Evolutionary conservation across 2,329 filamentous ascomycete genomes (phyloP), one percentile per base, ranked within the genome.

Genomic region (Penicillium sp.): DNA sequence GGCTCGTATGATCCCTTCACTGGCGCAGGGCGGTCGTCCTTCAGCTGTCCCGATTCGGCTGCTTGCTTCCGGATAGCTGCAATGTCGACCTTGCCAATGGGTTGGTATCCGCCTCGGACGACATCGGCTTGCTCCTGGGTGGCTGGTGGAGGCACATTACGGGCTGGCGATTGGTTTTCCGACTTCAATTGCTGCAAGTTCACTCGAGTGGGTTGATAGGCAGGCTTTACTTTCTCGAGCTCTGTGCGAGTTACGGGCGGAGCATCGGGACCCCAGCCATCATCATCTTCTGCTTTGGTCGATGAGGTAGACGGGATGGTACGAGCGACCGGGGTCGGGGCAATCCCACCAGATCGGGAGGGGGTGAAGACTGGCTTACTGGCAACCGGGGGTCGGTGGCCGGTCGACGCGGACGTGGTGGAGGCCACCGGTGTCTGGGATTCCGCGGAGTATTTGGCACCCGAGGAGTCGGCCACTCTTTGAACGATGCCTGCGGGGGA

Each of bases 31-130:
- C 93, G 85, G 68, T 97, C 90, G 71, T 97, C 92, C 49, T 84
- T 74, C 11, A 73, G 11, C 28, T 73, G 65, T 8, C 84, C 77
- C 75, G 82, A 70, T 82, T 88, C 81, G 83, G 88, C 73, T 79
- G 93, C 81, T 85, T 92, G 75, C 83, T 88, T 80, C 65, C 95
- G 87, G 68, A 99, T 90, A 40, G 92, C 93, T 26, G 90, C 90
- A 78, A 99, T 98, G 72, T 99, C 93, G n/a, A 99, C 91, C 80
- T 97, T 98, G 59, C 95, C 95, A 69, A 99, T 82, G 22, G 95
- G 95, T 75, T 97, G 92, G 77, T 99, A 99, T 16, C 85, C 89
- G 48, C 95, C 95, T 72, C 81, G 90, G 55, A 98, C 87, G 22
- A 97, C 85, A 72, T 93, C 89, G 26, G 72, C 66, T 38, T 77